phyloP scores from a whole-genome alignment of 352 stramenopile species.

The Phytophthora sp. region DNA sequence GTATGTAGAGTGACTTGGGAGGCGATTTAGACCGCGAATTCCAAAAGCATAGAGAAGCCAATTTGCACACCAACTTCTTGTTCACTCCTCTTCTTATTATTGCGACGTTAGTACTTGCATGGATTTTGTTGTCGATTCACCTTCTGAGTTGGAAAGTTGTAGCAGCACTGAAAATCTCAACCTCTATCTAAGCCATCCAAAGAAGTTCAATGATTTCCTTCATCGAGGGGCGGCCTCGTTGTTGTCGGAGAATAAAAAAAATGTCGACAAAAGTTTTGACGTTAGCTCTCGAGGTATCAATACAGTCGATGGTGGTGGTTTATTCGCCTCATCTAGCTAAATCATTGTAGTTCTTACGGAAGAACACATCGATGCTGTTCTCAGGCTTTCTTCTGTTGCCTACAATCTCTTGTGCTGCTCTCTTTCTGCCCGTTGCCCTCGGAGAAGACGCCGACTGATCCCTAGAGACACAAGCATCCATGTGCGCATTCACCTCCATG shows the following conservation, averaged over 20 bases:
- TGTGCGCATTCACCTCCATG: slow-evolving; percentile 66
- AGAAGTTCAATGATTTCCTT: no score
- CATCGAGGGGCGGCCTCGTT: no score
- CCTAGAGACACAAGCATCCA: slow-evolving; percentile 52
- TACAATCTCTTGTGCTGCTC: slow-evolving; percentile 7
- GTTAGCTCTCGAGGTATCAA: no score
- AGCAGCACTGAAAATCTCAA: no score
- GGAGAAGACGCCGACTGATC: slow-evolving; percentile 3
- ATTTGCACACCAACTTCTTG: slow-evolving; percentile 23
- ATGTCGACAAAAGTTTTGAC: no score
- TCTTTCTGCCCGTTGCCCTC: slow-evolving; percentile 16
- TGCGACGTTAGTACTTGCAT: no score
- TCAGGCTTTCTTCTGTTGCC: slow-evolving; percentile 11
- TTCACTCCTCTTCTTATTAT: not conserved
- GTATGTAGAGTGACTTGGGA: slow-evolving; percentile 48
- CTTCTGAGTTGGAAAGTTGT: no score
- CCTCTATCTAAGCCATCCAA: no score
- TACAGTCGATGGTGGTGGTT: no score
- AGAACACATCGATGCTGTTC: slow-evolving; percentile 38
- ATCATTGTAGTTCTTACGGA: slow-evolving; percentile 26
- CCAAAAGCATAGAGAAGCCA: slow-evolving; percentile 37
- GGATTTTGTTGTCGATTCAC: no score
- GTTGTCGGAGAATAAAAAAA: no score
- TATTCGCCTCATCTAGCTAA: no score
- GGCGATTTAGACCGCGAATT: slow-evolving; percentile 38